A percentile compares a stretch with the other conserved stretches of the same genome.
Evolutionary conservation across 257 asterid species (phyloP).

Genomic region (Verbena officinalis): DNA sequence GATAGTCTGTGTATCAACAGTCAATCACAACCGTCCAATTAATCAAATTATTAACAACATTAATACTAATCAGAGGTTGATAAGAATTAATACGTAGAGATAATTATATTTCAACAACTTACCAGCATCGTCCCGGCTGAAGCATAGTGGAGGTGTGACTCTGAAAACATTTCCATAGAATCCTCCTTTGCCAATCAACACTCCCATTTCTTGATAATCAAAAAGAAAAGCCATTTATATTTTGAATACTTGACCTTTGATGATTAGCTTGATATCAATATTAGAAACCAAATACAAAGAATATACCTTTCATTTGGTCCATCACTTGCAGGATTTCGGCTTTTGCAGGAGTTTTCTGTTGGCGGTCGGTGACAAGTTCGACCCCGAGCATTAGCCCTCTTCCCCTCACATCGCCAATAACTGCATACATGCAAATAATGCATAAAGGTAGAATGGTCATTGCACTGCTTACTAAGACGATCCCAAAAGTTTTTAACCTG

Average conservation of each 20-base stretch:
- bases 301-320: slow-evolving; percentile 81
- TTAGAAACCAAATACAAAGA: not conserved
- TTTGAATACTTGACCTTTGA: not conserved
- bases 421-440: slow-evolving; percentile 35
- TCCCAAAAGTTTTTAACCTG: not conserved
- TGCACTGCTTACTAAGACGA: too few relatives aligned
- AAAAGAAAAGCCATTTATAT: slow-evolving; percentile 8
- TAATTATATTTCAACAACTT: slow-evolving; percentile 13
- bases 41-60: too few relatives aligned
- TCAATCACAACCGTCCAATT: too few relatives aligned
- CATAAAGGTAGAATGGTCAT: not conserved
- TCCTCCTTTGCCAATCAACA: slow-evolving; percentile 90
- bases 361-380: slow-evolving; percentile 82
- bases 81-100: not conserved
- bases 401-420: slow-evolving; percentile 94
- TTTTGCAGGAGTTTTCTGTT: slow-evolving; percentile 79
- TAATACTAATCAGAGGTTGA: not conserved
- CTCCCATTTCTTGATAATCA: slow-evolving; percentile 67
- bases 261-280: too few relatives aligned
- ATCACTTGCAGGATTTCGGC: slow-evolving; percentile 67
- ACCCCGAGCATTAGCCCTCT: slow-evolving; percentile 91
- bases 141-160: slow-evolving; percentile 96
- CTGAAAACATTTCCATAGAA: slow-evolving; percentile 86
- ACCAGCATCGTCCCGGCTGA: slow-evolving; percentile 95
- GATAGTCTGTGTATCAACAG: slow-evolving; percentile 46